Base-by-base conservation (phyloP, 306 rosid genomes). In the Luffa acutangula region DNA sequence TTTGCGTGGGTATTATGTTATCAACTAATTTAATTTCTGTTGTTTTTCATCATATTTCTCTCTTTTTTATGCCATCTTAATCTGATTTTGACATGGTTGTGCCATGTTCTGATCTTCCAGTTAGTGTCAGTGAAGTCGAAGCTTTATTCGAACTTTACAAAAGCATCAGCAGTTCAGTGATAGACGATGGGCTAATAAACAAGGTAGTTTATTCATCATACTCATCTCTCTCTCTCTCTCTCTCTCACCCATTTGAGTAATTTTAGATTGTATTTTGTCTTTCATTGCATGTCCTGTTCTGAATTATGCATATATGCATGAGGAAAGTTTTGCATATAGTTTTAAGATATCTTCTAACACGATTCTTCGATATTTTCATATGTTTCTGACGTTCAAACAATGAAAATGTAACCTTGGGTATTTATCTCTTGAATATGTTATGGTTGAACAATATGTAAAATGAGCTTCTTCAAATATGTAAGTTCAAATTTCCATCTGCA, bases 81-180 rank as follows among this genome's bases (percentile, higher is more conserved):
- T 65, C 46, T 65, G 58, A 71, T 31, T 46, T 71, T 71, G 42
- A 48, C 10, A 48, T 45, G 12, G 59, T 48, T 25, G 77, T 60
- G 31, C 76, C 57, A 75, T 67, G 49, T 58, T 86, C 51, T 88
- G 12, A 73, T 81, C 85, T 80, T 31, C 3, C 87, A 94, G 98
- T 94, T 53, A 85, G 91, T 14, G 90, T 94, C 13, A 92, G 92
- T 20, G 98, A 94, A 78, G 91, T 92, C 82, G 98, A 94, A 90
- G 98, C 98, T 63, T 82, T 94, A 18, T 91, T 87, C 83, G 98
- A 94, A 86, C 95, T 94, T 59, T 94, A 84, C 67, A 94, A 94
- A 89, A 89, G 87, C 80, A 92, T 92, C 65, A 91, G 98, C 82
- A 51, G 89, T 42, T 92, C 97, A 3, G 88, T 94, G 74, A 71